Conservation (phyloP, 1,284 basidiomycete species). For the Ustilago shanxiensis region DNA sequence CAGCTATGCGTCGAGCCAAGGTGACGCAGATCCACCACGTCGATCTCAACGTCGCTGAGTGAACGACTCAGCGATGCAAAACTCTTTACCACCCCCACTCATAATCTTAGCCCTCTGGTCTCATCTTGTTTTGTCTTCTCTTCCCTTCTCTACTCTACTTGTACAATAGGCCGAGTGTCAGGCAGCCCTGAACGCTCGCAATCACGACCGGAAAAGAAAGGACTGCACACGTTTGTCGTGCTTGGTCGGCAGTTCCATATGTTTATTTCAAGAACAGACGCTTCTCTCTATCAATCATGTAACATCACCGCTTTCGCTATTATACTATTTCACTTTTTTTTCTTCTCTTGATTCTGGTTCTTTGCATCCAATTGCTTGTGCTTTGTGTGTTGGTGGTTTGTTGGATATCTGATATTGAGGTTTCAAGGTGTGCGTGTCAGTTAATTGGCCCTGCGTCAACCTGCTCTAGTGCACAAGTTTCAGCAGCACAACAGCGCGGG, state of each 20-base stretch:
- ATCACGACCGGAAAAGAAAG: constrained; percentile 14
- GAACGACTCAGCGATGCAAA: not conserved
- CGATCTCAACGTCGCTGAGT: constrained; percentile 18
- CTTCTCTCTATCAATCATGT: constrained; percentile 2
- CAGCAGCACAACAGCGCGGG: too few relatives aligned
- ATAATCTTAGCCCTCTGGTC: not conserved
- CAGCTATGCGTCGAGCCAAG: constrained; percentile 24
- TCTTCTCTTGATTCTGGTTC: not conserved
- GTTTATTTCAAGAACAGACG: constrained; percentile 7
- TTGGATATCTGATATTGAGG: too few relatives aligned
- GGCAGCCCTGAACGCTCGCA: constrained; percentile 27
- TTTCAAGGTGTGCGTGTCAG: too few relatives aligned
- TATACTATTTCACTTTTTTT: not conserved
- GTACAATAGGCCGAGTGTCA: constrained; percentile 34
- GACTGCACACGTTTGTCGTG: not conserved
- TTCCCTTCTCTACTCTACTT: too few relatives aligned
- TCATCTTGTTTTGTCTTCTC: too few relatives aligned
- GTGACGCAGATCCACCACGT: constrained; percentile 14
- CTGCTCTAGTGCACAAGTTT: not conserved
- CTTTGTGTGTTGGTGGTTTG: not conserved
- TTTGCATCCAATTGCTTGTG: constrained; percentile 4
- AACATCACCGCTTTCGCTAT: constrained; percentile 4
- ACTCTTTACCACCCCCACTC: not conserved
- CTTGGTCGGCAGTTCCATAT: not conserved
- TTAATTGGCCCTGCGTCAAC: too few relatives aligned